Evolutionary conservation across 768 basidiomycete species (phyloP), one percentile per base, ranked within the genome.

Genomic region (Termitomyces sp.): DNA sequence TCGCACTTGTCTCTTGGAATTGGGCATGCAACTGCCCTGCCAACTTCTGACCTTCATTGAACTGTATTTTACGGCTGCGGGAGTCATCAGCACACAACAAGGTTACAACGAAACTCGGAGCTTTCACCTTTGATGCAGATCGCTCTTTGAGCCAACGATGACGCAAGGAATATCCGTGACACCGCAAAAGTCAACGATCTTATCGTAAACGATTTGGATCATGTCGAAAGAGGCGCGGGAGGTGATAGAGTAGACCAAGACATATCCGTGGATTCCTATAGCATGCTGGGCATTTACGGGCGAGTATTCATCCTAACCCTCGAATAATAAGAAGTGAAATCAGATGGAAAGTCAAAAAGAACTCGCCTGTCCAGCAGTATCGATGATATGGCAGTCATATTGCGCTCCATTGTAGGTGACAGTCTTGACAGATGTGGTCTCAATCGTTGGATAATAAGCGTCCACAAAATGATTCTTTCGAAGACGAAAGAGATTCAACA

Each of bases 341-440:
- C 41, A 22, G n/a, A 31, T 9, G 16, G 18, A 20, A 34, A 27
- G 31, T 37, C 31, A 14, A 20, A 42, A 12, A 42, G 36, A 20
- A 69, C 83, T 62, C 56, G 92, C 94, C 85, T 98, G 96, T 29
- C 96, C 96, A 51, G 96, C 96, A 61, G 94, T 96, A 71, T 98
- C 96, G 65, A 98, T 92, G 75, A 98, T 95, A 74, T 96, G 94
- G 74, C 94, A 95, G 59, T 94, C 88, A 67, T 94, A 98, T 67
- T 95, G 92, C 32, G 87, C 80, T 50, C 94, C 95, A 56, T 91
- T 92, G 76, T 90, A 88, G 57, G 80, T 82, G 67, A 98, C 85
- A 59, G 80, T 86, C 79, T 96, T 97, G 52, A 85, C 79, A 71
- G 87, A 90, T 13, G 89, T 92, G 63, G 80, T 85, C 73, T 98